Evolutionary conservation across 148 eudicot genomes (phyloP), one percentile per base, ranked within the genome.

Genomic region (Vaccinium myrtillus): DNA sequence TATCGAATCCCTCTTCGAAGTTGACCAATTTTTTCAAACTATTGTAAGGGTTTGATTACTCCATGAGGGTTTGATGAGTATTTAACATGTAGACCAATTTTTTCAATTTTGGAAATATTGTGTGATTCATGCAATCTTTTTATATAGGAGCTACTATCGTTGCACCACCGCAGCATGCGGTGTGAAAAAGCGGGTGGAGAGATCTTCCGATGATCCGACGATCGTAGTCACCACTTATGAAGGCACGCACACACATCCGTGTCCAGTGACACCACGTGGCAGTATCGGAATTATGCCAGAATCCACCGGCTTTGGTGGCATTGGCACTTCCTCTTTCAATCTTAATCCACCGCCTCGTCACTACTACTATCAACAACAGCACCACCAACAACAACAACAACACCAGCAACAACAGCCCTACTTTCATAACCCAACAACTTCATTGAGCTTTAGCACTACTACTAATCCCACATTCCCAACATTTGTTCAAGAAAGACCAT

Each of bases 101-200:
- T 43, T 5, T 43, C 6, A 43, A 43, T 16, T 3, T 75, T 8
- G 54, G 78, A 18, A 18, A n/a, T 23, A 2, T 73, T 75, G 27
- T 63, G 11, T 63, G 70, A 63, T 19, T 46, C 55, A 16, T 61
- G 3, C 43, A 48, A 58, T 39, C 32, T 30, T 14, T 69, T 12
- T 39, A 16, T 19, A 48, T 81, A 95, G 98, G 95, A 95, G 98
- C 85, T 95, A 95, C 90, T 95, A 95, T 61, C 93, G 98, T 55
- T 95, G 98, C 95, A 95, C 98, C 8, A 92, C 90, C 21, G 83
- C 95, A 15, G 84, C 89, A 25, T 95, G 98, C 85, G 96, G 95
- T 6, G 98, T 95, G 90, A 93, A 94, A 87, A 95, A 95, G 82
- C 88, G 96, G 46, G 98, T 95, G 69, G 98, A 95, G 89, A 84